Evolutionary conservation across 345 rosid genomes (phyloP).

Genomic region (Salix exigua): DNA sequence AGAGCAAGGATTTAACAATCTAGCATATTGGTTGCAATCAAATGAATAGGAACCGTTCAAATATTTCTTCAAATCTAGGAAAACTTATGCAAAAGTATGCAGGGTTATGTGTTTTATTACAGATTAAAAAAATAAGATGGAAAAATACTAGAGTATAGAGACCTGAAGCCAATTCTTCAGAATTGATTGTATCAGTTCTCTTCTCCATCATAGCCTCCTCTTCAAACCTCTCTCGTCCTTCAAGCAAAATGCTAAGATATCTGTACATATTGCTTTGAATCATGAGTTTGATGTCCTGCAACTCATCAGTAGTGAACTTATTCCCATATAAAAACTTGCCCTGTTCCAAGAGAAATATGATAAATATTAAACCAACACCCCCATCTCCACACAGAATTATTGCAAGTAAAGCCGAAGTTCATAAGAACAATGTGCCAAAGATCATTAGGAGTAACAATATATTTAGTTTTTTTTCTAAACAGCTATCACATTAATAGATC

Average conservation of each 20-base stretch:
- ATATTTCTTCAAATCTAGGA: background rate
- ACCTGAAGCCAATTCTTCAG: conserved; percentile 41
- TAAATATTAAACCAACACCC: background rate
- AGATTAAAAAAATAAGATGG: background rate
- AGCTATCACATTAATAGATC: background rate
- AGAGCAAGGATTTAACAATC: background rate
- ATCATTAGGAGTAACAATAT: background rate
- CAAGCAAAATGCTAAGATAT: conserved; percentile 64
- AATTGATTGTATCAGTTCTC: conserved; percentile 9
- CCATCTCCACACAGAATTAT: background rate
- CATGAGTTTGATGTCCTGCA: conserved; percentile 52
- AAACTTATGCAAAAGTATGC: background rate
- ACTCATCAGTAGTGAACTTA: conserved; percentile 47
- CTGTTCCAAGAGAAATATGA: conserved; percentile 21
- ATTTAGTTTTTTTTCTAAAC: background rate
- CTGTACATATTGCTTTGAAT: conserved; percentile 64
- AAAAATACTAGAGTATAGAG: background rate
- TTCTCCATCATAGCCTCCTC: conserved; percentile 37
- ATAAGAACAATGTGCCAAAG: background rate
- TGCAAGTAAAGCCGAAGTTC: background rate
- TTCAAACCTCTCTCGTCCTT: conserved; percentile 62
- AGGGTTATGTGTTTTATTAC: background rate
- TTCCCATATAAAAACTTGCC: conserved; percentile 55
- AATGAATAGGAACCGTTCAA: background rate
- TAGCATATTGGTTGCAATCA: too few species aligned